Evolutionary conservation across 202 grass and related monocot genomes (phyloP), one percentile per base, ranked within the genome.

Genomic region (Brachypodium distachyon): DNA sequence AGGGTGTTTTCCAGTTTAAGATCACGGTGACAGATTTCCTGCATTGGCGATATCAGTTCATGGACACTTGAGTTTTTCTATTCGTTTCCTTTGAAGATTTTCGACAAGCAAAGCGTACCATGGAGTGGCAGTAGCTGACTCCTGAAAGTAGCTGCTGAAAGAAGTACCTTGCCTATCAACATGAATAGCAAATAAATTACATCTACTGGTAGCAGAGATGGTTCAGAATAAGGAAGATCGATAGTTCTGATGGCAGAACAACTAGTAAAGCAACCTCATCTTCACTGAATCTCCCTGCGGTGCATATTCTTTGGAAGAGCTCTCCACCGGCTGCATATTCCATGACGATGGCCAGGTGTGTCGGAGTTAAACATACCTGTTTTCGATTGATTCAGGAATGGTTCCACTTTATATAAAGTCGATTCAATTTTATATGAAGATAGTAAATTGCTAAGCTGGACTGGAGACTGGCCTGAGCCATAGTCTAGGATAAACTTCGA

Each of bases 1-100:
- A 97, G 91, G 16, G 94, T 97, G 41, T 97, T 97, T 81, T 97
- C 94, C 63, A 97, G 91, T 77, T 97, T 97, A 82, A 97, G 94
- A 90, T 97, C 94, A 41, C 94, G 94, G 67, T 97, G 94, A 65
- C 94, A 97, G 73, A 97, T 94, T 78, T 92, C 91, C 94, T 97
- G 70, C 37, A 84, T 53, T 66, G 37, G 14, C 13, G 62, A 21
- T 39, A 36, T n/a, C 12, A 80, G 48, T 16, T 37, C 22, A 61
- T 43, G 49, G 18, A 40, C 32, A 63, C 17, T 51, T 58, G 11
- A 34, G 18, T 33, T 57, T 23, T 31, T 28, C 29, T 39, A 18
- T 40, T 38, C 17, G 10, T 79, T 32, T 14, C 2, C 33, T 56
- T 10, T n/a, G 4, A 31, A 1, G 4, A 56, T 12, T n/a, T 48